phyloP scores from a whole-genome alignment of 805 yeast genomes.

The Candida maris region DNA sequence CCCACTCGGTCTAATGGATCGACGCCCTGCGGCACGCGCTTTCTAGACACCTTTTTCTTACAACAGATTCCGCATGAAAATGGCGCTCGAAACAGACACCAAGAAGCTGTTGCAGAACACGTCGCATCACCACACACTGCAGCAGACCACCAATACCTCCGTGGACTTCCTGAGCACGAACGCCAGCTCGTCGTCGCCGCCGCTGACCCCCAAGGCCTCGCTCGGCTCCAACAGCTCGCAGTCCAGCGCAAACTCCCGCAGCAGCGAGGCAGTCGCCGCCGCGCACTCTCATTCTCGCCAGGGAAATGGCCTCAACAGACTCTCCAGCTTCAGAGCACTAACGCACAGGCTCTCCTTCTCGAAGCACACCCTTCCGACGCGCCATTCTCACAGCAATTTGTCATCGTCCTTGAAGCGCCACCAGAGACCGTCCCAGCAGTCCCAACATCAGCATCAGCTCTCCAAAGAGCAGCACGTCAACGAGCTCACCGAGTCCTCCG shows the following conservation, averaged over 20 bases:
- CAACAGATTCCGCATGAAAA: too few relatives aligned
- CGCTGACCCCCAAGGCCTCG: slow-evolving; percentile 5
- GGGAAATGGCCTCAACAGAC: slow-evolving; percentile 8
- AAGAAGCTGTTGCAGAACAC: too few relatives aligned
- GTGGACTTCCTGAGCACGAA: too few relatives aligned
- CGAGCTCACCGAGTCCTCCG: slow-evolving; percentile 3
- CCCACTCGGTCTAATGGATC: too few relatives aligned
- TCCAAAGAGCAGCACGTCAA: slow-evolving; percentile 1
- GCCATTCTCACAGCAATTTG: slow-evolving; percentile 17
- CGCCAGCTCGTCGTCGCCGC: too few relatives aligned
- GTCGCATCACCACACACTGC: too few relatives aligned
- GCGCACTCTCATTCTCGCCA: slow-evolving; percentile 4
- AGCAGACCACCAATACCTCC: too few relatives aligned
- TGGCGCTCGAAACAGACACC: too few relatives aligned
- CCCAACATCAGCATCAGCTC: slow-evolving; percentile 6
- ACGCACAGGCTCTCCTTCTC: slow-evolving; percentile 28
- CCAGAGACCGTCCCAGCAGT: slow-evolving; percentile 6
- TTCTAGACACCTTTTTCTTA: too few relatives aligned
- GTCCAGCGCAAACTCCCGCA: slow-evolving; percentile 6
- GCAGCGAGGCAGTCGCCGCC: slow-evolving; percentile 2
- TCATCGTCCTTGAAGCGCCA: slow-evolving; percentile 21
- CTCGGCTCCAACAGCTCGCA: slow-evolving; percentile 8
- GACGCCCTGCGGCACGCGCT: too few relatives aligned
- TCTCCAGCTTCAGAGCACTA: slow-evolving; percentile 19
- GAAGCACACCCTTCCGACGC: slow-evolving; percentile 20